Base-by-base conservation (phyloP, 495 filamentous ascomycete species). In the Aspergillus haitiensis region DNA sequence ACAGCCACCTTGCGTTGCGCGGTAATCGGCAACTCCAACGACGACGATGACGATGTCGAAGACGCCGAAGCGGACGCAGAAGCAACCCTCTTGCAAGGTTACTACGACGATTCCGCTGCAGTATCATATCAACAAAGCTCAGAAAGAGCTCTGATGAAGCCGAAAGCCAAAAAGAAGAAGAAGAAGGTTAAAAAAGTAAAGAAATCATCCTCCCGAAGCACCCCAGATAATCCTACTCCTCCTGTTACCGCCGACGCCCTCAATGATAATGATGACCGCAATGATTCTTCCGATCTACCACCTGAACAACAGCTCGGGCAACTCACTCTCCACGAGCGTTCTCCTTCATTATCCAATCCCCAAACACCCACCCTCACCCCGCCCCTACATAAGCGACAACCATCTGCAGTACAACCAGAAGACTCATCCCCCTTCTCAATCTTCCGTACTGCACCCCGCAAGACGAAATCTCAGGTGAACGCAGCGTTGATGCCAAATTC, bases 401-500 rank as follows among this genome's bases (percentile, higher is more conserved):
- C 54, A 16, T 3, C 36, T 11, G 10, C 55, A 16, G 39, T 62
- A 16, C 62, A 63, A 42, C 42, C 60, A 15, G 18, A 52, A 55
- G 61, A 33, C 15, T 45, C 21, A 27, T 27, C 49, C 55, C 49
- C 56, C 18, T 64, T 48, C 51, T 71, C 68, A 21, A 71, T 75
- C 33, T 67, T 72, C 58, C 72, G 70, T 27, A 58, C 71, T 10
- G 52, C 65, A 2, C 63, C 70, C 7, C 68, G 72, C 64, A 72
- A 72, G 62, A 75, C 73, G 62, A 86, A 81, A 70, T 70, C 81
- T 5, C 84, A 86, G 60, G 77, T 87, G 67, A 93, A 93, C 68
- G 86, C 87, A 65, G 86, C 84, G 44, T 81, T 97, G 5, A 99
- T 99, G 94, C 94, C 94, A 11, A 89, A 81, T 56, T 92, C 89